A percentile compares a stretch with the other conserved stretches of the same genome.
phyloP scores from a whole-genome alignment of 1,284 basidiomycete genomes.

The Trametes hirsuta region DNA sequence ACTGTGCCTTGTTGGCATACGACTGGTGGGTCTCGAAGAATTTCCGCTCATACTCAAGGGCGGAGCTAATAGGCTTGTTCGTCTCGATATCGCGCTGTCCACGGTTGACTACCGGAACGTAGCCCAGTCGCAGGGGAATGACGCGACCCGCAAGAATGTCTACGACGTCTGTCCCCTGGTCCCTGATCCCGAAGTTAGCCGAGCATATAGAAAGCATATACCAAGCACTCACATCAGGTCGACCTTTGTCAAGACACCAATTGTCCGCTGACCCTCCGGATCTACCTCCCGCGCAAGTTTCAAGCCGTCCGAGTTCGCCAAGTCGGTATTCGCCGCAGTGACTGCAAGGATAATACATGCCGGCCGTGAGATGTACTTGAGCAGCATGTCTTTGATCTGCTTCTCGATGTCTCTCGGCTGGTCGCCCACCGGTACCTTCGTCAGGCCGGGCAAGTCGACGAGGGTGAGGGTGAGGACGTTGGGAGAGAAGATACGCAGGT shows the following conservation, averaged over 20 bases:
- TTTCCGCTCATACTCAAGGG: slow-evolving; percentile 87
- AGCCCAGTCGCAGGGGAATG: slow-evolving; percentile 93
- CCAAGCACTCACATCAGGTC: slow-evolving; percentile 83
- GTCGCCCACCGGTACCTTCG: slow-evolving; percentile 97
- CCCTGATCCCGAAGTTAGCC: slow-evolving; percentile 54
- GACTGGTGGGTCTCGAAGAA: slow-evolving; percentile 95
- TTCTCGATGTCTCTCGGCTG: slow-evolving; percentile 98
- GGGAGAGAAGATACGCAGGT: slow-evolving; percentile 95
- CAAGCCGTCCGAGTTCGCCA: slow-evolving; percentile 98
- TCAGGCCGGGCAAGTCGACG: slow-evolving; percentile 95
- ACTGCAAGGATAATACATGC: slow-evolving; percentile 92
- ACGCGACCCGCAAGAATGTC: slow-evolving; percentile 97
- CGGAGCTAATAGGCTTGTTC: slow-evolving; percentile 81
- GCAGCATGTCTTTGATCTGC: slow-evolving; percentile 95
- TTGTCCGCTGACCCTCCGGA: slow-evolving; percentile 93
- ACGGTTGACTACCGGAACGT: slow-evolving; percentile 97
- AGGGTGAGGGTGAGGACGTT: slow-evolving; percentile 96
- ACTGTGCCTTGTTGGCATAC: slow-evolving; percentile 93
- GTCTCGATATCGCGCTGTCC: slow-evolving; percentile 96
- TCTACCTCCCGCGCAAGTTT: slow-evolving; percentile 97
- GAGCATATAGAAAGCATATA: neutral
- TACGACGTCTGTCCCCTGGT: slow-evolving; percentile 95
- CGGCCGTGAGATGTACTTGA: slow-evolving; percentile 95
- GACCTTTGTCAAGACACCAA: slow-evolving; percentile 97
- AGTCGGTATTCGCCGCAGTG: slow-evolving; percentile 94